phyloP scores from a whole-genome alignment of 176 grass and related monocot species.

The Zea mays region DNA sequence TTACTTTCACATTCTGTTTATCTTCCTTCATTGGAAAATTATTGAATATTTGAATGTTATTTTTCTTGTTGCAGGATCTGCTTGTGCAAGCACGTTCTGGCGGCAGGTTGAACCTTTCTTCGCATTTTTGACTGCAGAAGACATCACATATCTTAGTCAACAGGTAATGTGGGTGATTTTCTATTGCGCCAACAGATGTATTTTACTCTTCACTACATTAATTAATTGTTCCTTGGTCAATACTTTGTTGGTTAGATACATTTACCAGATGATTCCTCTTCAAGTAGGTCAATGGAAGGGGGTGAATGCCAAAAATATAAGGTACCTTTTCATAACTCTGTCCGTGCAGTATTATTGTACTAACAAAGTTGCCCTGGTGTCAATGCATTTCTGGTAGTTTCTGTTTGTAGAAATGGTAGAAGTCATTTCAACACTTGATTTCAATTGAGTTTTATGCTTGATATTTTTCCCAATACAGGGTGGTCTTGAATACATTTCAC shows the following conservation, averaged over 20 bases:
- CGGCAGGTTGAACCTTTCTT: slow-evolving; percentile 63
- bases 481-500: slow-evolving; percentile 66
- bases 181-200: slow-evolving; percentile 15
- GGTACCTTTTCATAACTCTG: slow-evolving; percentile 38
- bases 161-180: slow-evolving; percentile 49
- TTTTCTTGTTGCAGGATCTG: slow-evolving; percentile 55
- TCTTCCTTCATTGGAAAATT: not conserved
- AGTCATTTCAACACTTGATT: slow-evolving; percentile 15
- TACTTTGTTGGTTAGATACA: slow-evolving; percentile 56
- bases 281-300: slow-evolving; percentile 46
- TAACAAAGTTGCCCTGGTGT: slow-evolving; percentile 9
- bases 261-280: slow-evolving; percentile 40
- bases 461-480: slow-evolving; percentile 41
- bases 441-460: not conserved
- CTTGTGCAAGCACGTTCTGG: slow-evolving; percentile 52
- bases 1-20: slow-evolving; percentile 34
- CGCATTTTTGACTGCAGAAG: slow-evolving; percentile 52
- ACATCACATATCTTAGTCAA: slow-evolving; percentile 56
- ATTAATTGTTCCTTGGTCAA: slow-evolving; percentile 37
- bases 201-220: slow-evolving; percentile 30
- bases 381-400: slow-evolving; percentile 23
- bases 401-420: slow-evolving; percentile 11
- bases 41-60: slow-evolving; percentile 24
- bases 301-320: slow-evolving; percentile 57
- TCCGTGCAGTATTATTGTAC: slow-evolving; percentile 22